Base-by-base conservation (phyloP, 2,329 filamentous ascomycete genomes). In the Didymellaceae sp. region DNA sequence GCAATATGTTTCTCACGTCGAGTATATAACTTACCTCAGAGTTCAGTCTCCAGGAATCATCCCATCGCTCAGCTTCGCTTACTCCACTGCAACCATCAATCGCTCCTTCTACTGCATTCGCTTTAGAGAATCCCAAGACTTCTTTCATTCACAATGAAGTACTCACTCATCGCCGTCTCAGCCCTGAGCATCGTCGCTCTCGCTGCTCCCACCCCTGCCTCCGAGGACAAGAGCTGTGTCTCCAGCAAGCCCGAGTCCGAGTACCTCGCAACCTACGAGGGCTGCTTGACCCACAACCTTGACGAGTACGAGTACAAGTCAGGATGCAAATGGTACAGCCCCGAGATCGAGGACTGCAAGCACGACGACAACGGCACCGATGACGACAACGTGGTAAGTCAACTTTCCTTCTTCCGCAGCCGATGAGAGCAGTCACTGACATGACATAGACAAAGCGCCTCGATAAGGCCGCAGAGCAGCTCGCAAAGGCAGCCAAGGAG, bases 171-270 rank as follows among this genome's bases (percentile, higher is more conserved):
- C n/a, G 14, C 24, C 8, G 13, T 44, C 9, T 32, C 34, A 17
- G 40, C 40, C 18, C 32, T 50, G 33, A 50, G 46, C 28, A 40
- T 34, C 16, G 6, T 50, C 16, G 40, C 46, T 39, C 33, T 50
- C 17, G 46, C 46, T 28, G 46, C 40, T 11, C 40, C 46, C 22
- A 26, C 40, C 13, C 40, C 46, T 9, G 38, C 38, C 6, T 18
- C 13, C 20, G 28, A 44, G n/a, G 26, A 43, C 28, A 50, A 50
- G 17, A 28, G 34, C 40, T 50, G 46, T 28, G 22, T 13, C 21
- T 6, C 33, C 39, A 21, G 44, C 16, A 44, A 44, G 33, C 46
- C 46, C 7, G 37, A 28, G 5, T 30, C 24, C 6, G 26, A 44
- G n/a, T 44, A 50, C 22, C 25, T 40, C 28, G 28, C 44, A n/a